Base-by-base conservation (phyloP, 1,284 basidiomycete genomes). In the Ustanciosporium gigantosporum region DNA sequence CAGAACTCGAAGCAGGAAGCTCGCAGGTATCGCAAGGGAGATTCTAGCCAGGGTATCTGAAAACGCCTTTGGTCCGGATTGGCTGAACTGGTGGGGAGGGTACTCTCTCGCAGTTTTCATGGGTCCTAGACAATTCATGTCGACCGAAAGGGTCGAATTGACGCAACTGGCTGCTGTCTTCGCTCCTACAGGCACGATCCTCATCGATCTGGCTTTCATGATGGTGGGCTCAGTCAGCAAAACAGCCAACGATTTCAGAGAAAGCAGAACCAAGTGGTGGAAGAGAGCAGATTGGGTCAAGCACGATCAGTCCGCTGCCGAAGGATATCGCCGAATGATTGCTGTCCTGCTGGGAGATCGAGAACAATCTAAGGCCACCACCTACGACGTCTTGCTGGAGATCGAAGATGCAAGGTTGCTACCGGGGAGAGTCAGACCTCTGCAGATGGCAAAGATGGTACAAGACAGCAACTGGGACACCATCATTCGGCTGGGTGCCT, bases 71-170 rank as follows among this genome's bases (percentile, higher is more conserved):
- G 60, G 60, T 11, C 41, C 42, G 13, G 21, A 44, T 13, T 64
- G 60, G 60, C 43, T 53, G 27, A 57, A 57, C 34, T 64, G 60
- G 60, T 58, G 53, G 53, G 60, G 60, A 25, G 60, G 60, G n/a
- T 57, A 57, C 6, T 51, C 53, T 25, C 36, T 58, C 11, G 41
- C 53, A 8, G 52, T 57, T 0, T 64, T 57, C 35, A 22, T 52
- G 38, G 46, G 31, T 2, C 53, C 53, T n/a, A 21, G 43, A 8
- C 34, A 58, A 14, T 64, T 45, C 19, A 53, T 51, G 53, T 46
- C 53, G 24, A 46, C 48, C n/a, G 60, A 64, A 17, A 39, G 46
- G 22, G 53, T 64, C 15, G 60, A 57, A 22, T 39, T 58, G 42
- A 50, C 55, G 17, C 60, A 64, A 46, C 46, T 64, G 1, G 53